Evolutionary conservation across 495 filamentous ascomycete species (phyloP).

Genomic region (Rhypophila decipiens): DNA sequence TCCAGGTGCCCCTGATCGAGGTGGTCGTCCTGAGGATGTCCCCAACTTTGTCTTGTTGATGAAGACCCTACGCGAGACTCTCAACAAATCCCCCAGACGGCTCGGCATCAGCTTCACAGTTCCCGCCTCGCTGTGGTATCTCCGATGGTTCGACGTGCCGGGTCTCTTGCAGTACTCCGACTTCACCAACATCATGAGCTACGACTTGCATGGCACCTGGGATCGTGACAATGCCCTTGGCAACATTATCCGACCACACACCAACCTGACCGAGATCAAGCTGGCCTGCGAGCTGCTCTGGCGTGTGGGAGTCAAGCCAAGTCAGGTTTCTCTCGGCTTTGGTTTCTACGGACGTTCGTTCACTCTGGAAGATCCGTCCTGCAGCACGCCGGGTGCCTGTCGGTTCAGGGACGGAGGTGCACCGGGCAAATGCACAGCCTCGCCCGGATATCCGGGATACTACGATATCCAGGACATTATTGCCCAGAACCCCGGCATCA

Average conservation of each 20-base stretch:
- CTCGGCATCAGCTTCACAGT: background rate
- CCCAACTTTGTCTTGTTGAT: slow-evolving; percentile 39
- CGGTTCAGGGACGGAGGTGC: slow-evolving; percentile 19
- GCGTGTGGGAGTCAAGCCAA: slow-evolving; percentile 38
- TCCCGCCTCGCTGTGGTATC: background rate
- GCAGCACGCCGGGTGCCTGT: slow-evolving; percentile 20
- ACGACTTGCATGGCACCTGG: slow-evolving; percentile 38
- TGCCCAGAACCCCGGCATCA: slow-evolving; percentile 5
- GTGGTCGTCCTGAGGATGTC: slow-evolving; percentile 33
- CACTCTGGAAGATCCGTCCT: slow-evolving; percentile 14
- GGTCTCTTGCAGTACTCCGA: slow-evolving; percentile 30
- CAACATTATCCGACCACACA: slow-evolving; percentile 35
- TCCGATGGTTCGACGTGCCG: background rate
- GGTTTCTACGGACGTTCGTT: slow-evolving; percentile 50
- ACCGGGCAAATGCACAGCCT: slow-evolving; percentile 27
- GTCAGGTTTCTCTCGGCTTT: slow-evolving; percentile 40
- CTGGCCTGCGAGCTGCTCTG: slow-evolving; percentile 42
- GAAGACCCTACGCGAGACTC: background rate
- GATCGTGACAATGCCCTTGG: slow-evolving; percentile 25
- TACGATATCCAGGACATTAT: slow-evolving; percentile 35
- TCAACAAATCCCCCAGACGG: background rate
- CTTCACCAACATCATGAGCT: slow-evolving; percentile 54
- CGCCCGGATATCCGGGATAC: slow-evolving; percentile 28
- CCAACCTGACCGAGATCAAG: slow-evolving; percentile 54
- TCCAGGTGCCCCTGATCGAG: slow-evolving; percentile 41